Conservation (phyloP, 2,329 filamentous ascomycete genomes). For the Atkinsonella hypoxylon region DNA sequence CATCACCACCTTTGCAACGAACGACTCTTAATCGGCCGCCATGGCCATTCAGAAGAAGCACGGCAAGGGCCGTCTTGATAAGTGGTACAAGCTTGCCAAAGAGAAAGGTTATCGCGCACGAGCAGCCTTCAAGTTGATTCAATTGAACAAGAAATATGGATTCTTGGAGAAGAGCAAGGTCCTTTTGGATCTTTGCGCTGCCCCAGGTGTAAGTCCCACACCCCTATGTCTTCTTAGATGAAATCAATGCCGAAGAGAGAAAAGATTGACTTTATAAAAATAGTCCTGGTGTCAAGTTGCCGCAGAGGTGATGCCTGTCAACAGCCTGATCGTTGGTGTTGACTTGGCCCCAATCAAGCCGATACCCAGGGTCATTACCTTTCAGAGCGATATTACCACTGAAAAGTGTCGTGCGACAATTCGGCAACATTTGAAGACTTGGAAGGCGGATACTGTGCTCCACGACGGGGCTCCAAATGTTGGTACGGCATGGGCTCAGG, state of each 20-base stretch:
- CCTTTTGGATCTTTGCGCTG: constrained; percentile 91
- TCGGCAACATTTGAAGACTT: constrained; percentile 79
- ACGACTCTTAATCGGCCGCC: constrained; percentile 7
- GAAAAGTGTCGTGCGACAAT: constrained; percentile 91
- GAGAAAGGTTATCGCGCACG: constrained; percentile 94
- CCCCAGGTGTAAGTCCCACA: constrained; percentile 61
- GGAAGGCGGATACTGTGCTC: constrained; percentile 90
- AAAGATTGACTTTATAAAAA: neutral
- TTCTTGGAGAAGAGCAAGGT: constrained; percentile 97
- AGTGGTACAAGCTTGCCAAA: constrained; percentile 98
- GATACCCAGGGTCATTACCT: constrained; percentile 86
- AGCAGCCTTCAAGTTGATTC: constrained; percentile 95
- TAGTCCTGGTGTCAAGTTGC: constrained; percentile 95
- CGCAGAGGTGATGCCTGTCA: constrained; percentile 83
- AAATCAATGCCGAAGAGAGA: neutral
- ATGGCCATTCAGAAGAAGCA: constrained; percentile 99
- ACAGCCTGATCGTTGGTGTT: constrained; percentile 85
- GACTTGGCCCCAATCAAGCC: constrained; percentile 93
- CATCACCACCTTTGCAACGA: neutral
- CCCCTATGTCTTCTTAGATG: neutral
- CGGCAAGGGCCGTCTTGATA: constrained; percentile 95
- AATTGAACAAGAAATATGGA: constrained; percentile 98
- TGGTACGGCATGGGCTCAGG: constrained; percentile 94
- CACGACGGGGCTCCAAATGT: constrained; percentile 98
- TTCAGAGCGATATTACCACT: constrained; percentile 96